Base-by-base conservation (phyloP, 495 filamentous ascomycete species). In the Cercophora sp. region DNA sequence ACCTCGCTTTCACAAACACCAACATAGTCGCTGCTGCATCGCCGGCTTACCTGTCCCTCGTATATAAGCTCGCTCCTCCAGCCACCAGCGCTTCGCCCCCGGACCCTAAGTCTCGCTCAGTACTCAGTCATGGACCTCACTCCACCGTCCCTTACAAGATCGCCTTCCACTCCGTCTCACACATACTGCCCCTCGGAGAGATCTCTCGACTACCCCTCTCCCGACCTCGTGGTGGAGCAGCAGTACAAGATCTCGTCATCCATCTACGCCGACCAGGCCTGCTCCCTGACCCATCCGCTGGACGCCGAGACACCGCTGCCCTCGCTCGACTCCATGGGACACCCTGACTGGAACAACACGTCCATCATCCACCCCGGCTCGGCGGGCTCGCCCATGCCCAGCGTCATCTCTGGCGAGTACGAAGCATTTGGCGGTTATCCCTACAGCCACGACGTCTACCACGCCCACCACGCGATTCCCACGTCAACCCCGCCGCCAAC, bases 321-420 rank as follows among this genome's bases (percentile, higher is more conserved):
- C 19, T 69, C 69, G 27, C 60, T 72, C 25, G 72, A 74, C 39
- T 64, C 68, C 41, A 73, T 74, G 64, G 65, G 65, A 42, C 71
- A 70, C 8, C 58, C 70, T 31, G 70, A 69, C 41, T 76, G 73
- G 73, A 66, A 55, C 57, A 67, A 52, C 51, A 48, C 67, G 24
- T 24, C 59, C 8, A 60, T 71, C 18, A 63, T 73, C 35, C 66
- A 73, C 32, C 61, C 69, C 22, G 61, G 61, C 45, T 70, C 73
- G 36, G 66, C 71, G 0, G 66, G 70, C 24, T 58, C 67, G 36
- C 60, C 64, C 42, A 66, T 72, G 60, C 73, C 76, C 48, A 74
- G 70, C 51, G 73, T 80, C 42, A 66, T 80, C 42, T 70, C 75
- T 20, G 64, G 70, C 37, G 79, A 78, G 24, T 82, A 80, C 60